Base-by-base conservation (phyloP, 192 early-diverging fungal species). In the Podila minutissima region DNA sequence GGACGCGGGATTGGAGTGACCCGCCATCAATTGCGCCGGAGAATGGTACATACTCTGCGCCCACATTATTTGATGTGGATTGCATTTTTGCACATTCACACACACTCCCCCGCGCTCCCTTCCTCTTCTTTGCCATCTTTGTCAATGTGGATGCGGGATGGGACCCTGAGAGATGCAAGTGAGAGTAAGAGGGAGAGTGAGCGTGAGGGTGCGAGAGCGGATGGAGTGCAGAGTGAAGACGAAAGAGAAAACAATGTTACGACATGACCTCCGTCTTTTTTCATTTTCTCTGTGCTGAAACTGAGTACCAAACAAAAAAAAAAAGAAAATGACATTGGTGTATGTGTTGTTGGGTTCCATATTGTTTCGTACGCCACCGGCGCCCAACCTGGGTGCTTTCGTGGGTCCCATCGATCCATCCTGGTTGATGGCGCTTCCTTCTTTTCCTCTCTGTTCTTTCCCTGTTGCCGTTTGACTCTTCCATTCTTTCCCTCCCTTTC, bases 231-330 rank as follows among this genome's bases (percentile, higher is more conserved):
- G 50, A 53, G 50, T 53, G 50, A 11, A 51, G 20, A n/a, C 2
- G 5, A 51, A 53, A 53, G 50, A 51, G 49, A 51, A 51, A 24
- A 55, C 53, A 51, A n/a, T 13, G 53, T 24, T 6, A 55, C 24
- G 53, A 55, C 3, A 55, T 55, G 53, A 55, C 53, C 53, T 55
- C 53, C 53, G 53, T 55, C 53, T 55, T 55, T 55, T 55, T 24
- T 24, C n/a, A 3, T n/a, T n/a, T n/a, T n/a, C 50, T n/a, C 50
- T 3, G 19, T 53, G 19, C 50, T n/a, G 15, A 53, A 17, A n/a
- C 50, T 53, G 5, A 19, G 8, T 22, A 22, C 2, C 2, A 33
- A 33, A 33, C 1, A 33, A 33, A 33, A 37, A 8, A 37, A 37
- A 37, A 37, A 37, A 37, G 6, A 37, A 37, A 10, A 1, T 37